phyloP scores from a whole-genome alignment of 108 stramenopile genomes.

The Cyclotella atomus region DNA sequence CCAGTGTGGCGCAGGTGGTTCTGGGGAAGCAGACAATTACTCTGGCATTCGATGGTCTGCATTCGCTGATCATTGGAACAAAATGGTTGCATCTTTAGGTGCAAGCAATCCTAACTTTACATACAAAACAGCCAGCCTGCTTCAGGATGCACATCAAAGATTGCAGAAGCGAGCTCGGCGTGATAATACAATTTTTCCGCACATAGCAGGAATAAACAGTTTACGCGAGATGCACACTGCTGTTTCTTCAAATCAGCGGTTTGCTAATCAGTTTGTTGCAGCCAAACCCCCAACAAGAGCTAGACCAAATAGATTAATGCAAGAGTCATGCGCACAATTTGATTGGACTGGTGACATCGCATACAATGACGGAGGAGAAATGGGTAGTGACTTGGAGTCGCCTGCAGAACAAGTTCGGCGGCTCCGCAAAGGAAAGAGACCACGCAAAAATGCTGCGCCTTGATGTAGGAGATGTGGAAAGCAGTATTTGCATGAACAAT shows the following conservation, averaged over 20 bases:
- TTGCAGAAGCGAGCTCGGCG: conserved; percentile 1
- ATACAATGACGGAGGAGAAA: not conserved
- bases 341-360: not conserved
- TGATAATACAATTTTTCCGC: not conserved
- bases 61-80: conserved; percentile 9
- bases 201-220: not conserved
- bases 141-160: conserved; percentile 8
- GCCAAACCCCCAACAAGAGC: not conserved
- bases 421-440: not conserved
- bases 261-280: conserved; percentile 2
- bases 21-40: conserved; percentile 7
- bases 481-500: not conserved
- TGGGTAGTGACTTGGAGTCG: not conserved
- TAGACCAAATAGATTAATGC: not conserved
- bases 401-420: not conserved
- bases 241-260: not conserved
- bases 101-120: not conserved
- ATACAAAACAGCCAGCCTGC: conserved; percentile 6
- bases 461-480: conserved; percentile 3
- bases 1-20: not conserved
- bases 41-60: conserved; percentile 8
- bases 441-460: not conserved
- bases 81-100: not conserved
- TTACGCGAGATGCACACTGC: not conserved
- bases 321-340: not conserved